These are phyloP conservation scores for Dimocarpus longan DNA, from an alignment of 345 rosid species.

Conservation along the genomic window DNA sequence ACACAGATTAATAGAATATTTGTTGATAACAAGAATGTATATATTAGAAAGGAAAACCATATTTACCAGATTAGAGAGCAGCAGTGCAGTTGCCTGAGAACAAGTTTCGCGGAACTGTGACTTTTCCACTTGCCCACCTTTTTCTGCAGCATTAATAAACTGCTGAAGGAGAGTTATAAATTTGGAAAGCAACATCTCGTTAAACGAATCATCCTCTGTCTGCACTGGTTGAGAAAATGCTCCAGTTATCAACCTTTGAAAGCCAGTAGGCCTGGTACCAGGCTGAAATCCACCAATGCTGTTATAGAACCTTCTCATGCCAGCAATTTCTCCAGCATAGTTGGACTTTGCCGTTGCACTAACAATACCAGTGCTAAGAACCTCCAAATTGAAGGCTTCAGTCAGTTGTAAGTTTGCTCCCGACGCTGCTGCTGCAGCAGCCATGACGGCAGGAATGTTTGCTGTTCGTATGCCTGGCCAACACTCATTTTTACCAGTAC, in stretches of 20 bases:
- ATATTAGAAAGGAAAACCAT: constrained; percentile 4
- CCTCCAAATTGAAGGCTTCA: constrained; percentile 93
- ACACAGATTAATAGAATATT: background rate
- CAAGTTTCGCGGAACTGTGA: constrained; percentile 82
- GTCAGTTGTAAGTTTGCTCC: constrained; percentile 88
- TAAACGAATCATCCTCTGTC: constrained; percentile 81
- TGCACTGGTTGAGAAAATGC: constrained; percentile 75
- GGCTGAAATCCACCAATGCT: constrained; percentile 95
- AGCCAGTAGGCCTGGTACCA: constrained; percentile 59
- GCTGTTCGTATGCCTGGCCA: constrained; percentile 91
- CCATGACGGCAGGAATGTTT: constrained; percentile 97
- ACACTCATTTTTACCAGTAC: constrained; percentile 84
- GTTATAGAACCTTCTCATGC: constrained; percentile 95
- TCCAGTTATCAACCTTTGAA: constrained; percentile 90
- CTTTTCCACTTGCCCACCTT: constrained; percentile 92
- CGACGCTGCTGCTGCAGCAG: constrained; percentile 99
- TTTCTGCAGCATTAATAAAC: constrained; percentile 84
- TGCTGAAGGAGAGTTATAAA: constrained; percentile 93
- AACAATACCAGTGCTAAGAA: constrained; percentile 89
- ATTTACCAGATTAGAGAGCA: constrained; percentile 90
- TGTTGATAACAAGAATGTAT: background rate
- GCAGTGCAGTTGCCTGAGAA: constrained; percentile 95
- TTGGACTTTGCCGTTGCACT: constrained; percentile 97
- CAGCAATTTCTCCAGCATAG: constrained; percentile 98
- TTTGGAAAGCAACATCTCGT: constrained; percentile 80